These are phyloP conservation scores for Vicia sativa DNA, from an alignment of 306 rosid species.

Conservation along the genomic window DNA sequence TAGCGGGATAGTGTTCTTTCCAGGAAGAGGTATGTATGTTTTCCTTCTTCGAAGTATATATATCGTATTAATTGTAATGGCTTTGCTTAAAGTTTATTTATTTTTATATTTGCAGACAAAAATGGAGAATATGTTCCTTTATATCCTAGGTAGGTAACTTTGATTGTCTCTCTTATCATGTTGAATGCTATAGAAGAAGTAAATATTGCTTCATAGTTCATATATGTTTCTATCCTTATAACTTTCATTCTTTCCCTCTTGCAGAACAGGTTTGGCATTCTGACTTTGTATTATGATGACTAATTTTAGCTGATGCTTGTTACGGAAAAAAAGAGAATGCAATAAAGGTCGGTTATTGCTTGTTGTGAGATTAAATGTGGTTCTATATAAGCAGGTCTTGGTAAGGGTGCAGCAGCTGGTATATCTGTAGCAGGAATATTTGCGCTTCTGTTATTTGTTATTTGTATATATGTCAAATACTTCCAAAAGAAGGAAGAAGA, in stretches of 20 bases:
- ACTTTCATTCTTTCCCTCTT: slow-evolving; percentile 40
- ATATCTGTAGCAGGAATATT: slow-evolving; percentile 59
- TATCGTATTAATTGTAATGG: not conserved
- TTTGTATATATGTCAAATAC: slow-evolving; percentile 41
- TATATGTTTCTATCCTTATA: slow-evolving; percentile 27
- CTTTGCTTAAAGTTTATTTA: slow-evolving; percentile 22
- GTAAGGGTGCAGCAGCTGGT: slow-evolving; percentile 57
- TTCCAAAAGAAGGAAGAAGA: slow-evolving; percentile 52
- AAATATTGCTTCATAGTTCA: slow-evolving; percentile 19
- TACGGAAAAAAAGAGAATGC: slow-evolving; percentile 1
- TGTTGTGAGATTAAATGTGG: slow-evolving; percentile 39
- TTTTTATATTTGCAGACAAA: slow-evolving; percentile 54
- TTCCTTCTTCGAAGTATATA: not conserved
- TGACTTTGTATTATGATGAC: slow-evolving; percentile 20
- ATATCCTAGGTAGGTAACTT: slow-evolving; percentile 59
- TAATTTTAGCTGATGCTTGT: slow-evolving; percentile 28
- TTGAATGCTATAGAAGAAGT: not conserved
- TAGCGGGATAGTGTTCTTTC: slow-evolving; percentile 56
- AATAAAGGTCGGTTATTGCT: not conserved
- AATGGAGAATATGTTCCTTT: slow-evolving; percentile 52
- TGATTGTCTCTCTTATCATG: slow-evolving; percentile 17
- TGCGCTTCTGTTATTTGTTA: slow-evolving; percentile 52
- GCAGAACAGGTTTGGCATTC: slow-evolving; percentile 56
- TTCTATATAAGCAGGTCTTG: slow-evolving; percentile 58
- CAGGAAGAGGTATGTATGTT: slow-evolving; percentile 60